phyloP scores from a whole-genome alignment of 768 basidiomycete species.

The Trametes villosa region DNA sequence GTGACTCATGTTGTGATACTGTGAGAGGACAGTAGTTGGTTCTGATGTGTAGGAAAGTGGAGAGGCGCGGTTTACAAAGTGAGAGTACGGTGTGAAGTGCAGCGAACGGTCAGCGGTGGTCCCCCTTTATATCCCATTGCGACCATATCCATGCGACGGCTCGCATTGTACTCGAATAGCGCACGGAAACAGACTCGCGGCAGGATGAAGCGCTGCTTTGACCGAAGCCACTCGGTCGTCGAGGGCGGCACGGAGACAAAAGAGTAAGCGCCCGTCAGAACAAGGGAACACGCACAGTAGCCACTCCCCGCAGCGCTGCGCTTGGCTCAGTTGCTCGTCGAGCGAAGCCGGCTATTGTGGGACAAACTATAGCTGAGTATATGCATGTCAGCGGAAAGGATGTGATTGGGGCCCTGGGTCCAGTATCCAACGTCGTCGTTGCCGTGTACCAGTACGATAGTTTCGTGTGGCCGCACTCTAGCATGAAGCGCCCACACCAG shows the following conservation, averaged over 20 bases:
- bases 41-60: not conserved
- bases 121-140: not conserved
- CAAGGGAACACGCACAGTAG: not conserved
- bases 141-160: not conserved
- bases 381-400: too few relatives aligned
- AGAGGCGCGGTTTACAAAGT: not conserved
- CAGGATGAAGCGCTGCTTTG: not conserved
- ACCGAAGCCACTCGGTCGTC: not conserved
- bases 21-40: not conserved
- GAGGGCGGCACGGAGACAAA: not conserved
- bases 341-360: not conserved
- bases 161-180: not conserved
- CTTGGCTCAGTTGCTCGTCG: not conserved
- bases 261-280: slow-evolving; percentile 2
- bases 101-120: not conserved
- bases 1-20: not conserved
- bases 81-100: not conserved
- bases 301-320: not conserved
- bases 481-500: too few relatives aligned
- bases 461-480: too few relatives aligned
- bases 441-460: too few relatives aligned
- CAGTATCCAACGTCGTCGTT: too few relatives aligned
- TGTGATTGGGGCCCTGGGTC: too few relatives aligned
- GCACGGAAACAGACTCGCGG: not conserved
- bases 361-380: too few relatives aligned